A percentile compares a stretch with the other conserved stretches of the same genome.
phyloP scores from a whole-genome alignment of 1,139 yeast species.

The Scheffersomyces quercinus region DNA sequence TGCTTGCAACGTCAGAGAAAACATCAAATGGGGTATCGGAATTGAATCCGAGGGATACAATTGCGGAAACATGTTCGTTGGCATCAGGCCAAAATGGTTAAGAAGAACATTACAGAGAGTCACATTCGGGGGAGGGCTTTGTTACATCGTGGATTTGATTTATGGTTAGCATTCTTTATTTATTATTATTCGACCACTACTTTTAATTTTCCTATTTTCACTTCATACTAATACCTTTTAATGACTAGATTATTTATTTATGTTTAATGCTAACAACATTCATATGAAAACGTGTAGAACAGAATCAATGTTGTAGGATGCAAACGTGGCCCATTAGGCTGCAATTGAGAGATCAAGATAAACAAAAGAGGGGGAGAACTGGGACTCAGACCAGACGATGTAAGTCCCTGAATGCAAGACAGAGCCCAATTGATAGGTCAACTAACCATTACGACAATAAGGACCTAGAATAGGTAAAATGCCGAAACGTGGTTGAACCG shows the following conservation, averaged over 20 bases:
- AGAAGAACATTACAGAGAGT: conserved; percentile 47
- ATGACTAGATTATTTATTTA: background rate
- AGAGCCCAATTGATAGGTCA: no score
- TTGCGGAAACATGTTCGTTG: conserved; percentile 60
- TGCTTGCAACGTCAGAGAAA: conserved; percentile 75
- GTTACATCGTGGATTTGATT: conserved; percentile 59
- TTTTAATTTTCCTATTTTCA: background rate
- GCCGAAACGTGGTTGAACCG: no score
- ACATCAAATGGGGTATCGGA: conserved; percentile 82
- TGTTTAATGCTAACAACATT: background rate
- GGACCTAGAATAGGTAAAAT: no score
- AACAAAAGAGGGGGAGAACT: no score
- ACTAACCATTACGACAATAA: no score
- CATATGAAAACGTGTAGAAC: background rate
- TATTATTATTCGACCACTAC: background rate
- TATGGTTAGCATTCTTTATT: conserved; percentile 39
- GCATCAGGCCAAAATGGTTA: conserved; percentile 52
- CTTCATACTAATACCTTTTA: background rate
- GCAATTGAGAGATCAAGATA: no score
- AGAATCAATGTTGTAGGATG: no score
- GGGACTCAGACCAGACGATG: no score
- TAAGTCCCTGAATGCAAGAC: no score
- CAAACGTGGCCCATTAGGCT: no score
- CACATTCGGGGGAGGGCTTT: conserved; percentile 73
- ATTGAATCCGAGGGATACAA: conserved; percentile 79